These are phyloP conservation scores for Emmonsiellopsis sp. DNA, from an alignment of 2,329 filamentous ascomycete genomes.

Conservation along the genomic window DNA sequence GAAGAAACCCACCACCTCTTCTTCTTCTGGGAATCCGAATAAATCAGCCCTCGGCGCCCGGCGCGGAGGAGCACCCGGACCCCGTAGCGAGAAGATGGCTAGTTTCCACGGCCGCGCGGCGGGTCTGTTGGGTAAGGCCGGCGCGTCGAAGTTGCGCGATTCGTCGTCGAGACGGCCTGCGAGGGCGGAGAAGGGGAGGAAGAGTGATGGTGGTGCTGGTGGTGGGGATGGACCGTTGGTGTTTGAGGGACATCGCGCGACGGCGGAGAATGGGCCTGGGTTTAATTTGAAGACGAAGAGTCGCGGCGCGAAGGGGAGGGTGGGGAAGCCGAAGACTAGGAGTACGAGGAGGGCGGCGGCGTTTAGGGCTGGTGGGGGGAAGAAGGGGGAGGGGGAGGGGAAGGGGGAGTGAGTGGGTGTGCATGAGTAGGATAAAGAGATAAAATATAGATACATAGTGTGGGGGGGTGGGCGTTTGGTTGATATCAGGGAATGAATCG, in stretches of 20 bases:
- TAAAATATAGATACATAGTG: no score
- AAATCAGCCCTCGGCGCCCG: background rate
- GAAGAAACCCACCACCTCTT: constrained; percentile 31
- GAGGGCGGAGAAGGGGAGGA: constrained; percentile 8
- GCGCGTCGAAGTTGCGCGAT: constrained; percentile 23
- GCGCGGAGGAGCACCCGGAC: constrained; percentile 7
- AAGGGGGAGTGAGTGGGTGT: background rate
- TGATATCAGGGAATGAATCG: no score
- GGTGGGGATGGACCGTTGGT: constrained; percentile 19
- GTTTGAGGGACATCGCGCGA: constrained; percentile 38
- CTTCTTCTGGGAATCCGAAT: constrained; percentile 1
- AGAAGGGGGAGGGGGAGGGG: constrained; percentile 31
- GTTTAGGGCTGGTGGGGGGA: constrained; percentile 30
- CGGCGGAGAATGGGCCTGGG: constrained; percentile 20
- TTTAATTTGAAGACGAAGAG: constrained; percentile 30
- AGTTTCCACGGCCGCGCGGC: constrained; percentile 31
- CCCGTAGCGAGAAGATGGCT: constrained; percentile 16
- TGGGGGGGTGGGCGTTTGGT: no score
- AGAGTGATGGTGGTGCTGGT: background rate
- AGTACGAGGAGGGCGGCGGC: constrained; percentile 34
- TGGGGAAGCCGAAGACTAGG: constrained; percentile 30
- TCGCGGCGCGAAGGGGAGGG: constrained; percentile 20
- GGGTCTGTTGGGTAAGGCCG: constrained; percentile 29
- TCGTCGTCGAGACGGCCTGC: constrained; percentile 11
- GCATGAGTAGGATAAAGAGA: background rate